phyloP scores from a whole-genome alignment of 257 asterid genomes.

The Sherardia arvensis region DNA sequence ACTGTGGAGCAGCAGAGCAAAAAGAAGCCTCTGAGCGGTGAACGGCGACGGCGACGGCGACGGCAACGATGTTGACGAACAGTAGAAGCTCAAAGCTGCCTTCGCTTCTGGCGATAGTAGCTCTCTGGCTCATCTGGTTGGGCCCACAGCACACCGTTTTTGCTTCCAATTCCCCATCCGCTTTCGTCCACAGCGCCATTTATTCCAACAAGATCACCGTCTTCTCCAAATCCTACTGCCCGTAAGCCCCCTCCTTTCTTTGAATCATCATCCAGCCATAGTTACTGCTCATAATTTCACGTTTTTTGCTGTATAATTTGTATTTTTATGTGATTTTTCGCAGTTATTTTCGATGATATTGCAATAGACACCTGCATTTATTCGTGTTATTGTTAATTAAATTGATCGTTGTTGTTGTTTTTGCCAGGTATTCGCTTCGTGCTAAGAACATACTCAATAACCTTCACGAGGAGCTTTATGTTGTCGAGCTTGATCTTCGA shows the following conservation, averaged over 20 bases:
- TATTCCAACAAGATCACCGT: constrained; percentile 79
- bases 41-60: neutral
- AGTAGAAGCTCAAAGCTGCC: constrained; percentile 24
- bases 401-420: constrained; percentile 10
- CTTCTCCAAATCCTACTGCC: constrained; percentile 96
- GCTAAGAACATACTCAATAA: constrained; percentile 63
- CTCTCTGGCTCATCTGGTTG: constrained; percentile 32
- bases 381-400: constrained; percentile 2
- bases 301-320: neutral
- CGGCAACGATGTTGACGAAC: constrained; percentile 1
- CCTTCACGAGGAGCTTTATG: constrained; percentile 71
- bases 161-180: constrained; percentile 79
- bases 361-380: neutral
- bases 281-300: neutral
- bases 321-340: neutral
- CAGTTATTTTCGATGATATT: too few species aligned
- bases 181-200: constrained; percentile 73
- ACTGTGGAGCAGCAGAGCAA: neutral
- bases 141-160: constrained; percentile 35
- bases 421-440: constrained; percentile 53
- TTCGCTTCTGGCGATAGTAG: constrained; percentile 31
- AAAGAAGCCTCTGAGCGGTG: neutral
- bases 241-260: constrained; percentile 36
- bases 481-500: constrained; percentile 97
- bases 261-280: too few species aligned